These are phyloP conservation scores for Fragaria ananassa DNA, from an alignment of 306 rosid species.

Conservation along the genomic window DNA sequence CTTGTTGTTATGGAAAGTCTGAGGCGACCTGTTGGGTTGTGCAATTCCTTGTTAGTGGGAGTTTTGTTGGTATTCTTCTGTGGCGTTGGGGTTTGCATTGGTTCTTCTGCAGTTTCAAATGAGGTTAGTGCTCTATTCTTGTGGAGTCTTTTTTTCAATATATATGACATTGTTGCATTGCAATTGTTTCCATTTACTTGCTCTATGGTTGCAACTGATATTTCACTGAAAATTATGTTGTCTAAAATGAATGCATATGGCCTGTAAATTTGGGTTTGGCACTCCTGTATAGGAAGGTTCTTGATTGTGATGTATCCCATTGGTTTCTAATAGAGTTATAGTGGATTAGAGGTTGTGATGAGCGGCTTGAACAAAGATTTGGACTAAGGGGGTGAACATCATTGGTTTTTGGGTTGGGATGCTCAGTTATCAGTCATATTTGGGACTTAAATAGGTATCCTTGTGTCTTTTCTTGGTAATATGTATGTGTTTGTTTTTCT, in stretches of 20 bases:
- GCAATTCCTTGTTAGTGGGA: conserved; percentile 30
- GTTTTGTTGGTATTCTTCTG: conserved; percentile 32
- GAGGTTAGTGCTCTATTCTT: conserved; percentile 42
- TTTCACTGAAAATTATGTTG: background rate
- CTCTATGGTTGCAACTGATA: background rate
- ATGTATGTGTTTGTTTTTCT: background rate
- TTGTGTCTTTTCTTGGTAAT: background rate
- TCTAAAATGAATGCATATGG: background rate
- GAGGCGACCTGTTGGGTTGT: conserved; percentile 20
- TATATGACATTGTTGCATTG: background rate
- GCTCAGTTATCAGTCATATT: background rate
- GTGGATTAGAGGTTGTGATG: background rate
- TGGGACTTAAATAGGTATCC: background rate
- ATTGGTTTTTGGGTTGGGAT: background rate
- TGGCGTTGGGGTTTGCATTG: conserved; percentile 31
- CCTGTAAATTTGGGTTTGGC: background rate
- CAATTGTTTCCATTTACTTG: background rate
- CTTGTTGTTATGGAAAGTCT: conserved; percentile 26
- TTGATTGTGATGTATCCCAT: background rate
- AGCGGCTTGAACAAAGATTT: background rate
- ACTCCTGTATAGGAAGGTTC: background rate
- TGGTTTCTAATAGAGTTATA: background rate
- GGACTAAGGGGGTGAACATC: background rate
- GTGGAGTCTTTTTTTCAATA: background rate
- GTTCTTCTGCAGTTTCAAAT: conserved; percentile 35